Percentiles rank a stretch among this genome's conserved stretches.
Conservation (phyloP, 2,329 filamentous ascomycete genomes). For the Cercospora sp. region DNA sequence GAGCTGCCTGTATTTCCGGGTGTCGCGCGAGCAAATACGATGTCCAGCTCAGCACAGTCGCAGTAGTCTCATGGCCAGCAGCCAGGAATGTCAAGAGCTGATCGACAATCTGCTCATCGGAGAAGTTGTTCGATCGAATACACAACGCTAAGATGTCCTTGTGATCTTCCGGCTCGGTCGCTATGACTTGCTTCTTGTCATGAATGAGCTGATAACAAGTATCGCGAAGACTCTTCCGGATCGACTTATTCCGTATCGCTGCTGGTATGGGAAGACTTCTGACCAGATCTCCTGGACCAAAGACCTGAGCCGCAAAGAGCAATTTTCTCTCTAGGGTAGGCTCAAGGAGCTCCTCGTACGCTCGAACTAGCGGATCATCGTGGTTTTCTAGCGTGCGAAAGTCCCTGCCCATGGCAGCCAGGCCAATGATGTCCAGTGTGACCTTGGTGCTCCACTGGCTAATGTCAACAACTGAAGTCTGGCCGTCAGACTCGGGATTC, state of each 20-base stretch:
- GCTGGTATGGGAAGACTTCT: constrained; percentile 49
- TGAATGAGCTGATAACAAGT: constrained; percentile 51
- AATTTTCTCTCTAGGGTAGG: constrained; percentile 50
- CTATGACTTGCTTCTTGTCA: constrained; percentile 49
- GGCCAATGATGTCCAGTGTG: constrained; percentile 51
- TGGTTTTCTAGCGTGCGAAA: constrained; percentile 44
- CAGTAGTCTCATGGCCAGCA: constrained; percentile 72
- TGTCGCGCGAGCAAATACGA: constrained; percentile 68
- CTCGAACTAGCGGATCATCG: constrained; percentile 45
- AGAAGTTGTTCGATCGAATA: constrained; percentile 55
- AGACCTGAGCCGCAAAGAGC: constrained; percentile 45
- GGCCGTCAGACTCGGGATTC: constrained; percentile 30
- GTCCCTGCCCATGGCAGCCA: constrained; percentile 49
- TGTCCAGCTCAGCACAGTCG: constrained; percentile 75
- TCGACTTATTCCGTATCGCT: constrained; percentile 38
- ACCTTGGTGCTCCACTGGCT: constrained; percentile 47
- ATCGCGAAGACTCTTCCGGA: constrained; percentile 39
- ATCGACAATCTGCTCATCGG: constrained; percentile 53
- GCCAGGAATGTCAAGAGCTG: constrained; percentile 59
- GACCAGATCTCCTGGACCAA: constrained; percentile 44
- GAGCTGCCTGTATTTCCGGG: constrained; percentile 62
- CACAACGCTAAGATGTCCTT: constrained; percentile 51
- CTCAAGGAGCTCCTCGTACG: constrained; percentile 48
- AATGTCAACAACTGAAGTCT: constrained; percentile 40
- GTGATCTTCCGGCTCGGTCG: constrained; percentile 35